phyloP scores from a whole-genome alignment of 805 yeast species.

The Lipomyces orientalis region DNA sequence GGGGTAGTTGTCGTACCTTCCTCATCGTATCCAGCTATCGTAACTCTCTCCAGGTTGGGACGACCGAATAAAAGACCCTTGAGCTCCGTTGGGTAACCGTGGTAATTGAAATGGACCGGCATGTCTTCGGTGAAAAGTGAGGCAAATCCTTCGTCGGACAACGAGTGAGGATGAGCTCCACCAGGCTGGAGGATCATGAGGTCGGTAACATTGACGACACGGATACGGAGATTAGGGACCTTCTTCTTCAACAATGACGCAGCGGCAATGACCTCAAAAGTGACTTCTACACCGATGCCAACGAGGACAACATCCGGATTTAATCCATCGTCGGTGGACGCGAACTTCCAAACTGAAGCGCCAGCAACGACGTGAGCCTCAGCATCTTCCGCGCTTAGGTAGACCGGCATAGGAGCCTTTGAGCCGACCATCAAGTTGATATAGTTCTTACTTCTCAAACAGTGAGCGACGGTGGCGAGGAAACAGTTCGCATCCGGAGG shows the following conservation, averaged over 20 bases:
- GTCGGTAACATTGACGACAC: slow-evolving; percentile 39
- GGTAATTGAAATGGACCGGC: slow-evolving; percentile 38
- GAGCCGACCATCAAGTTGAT: slow-evolving; percentile 38
- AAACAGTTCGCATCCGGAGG: slow-evolving; percentile 40
- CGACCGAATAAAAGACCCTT: slow-evolving; percentile 36
- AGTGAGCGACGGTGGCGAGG: slow-evolving; percentile 33
- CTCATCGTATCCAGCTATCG: slow-evolving; percentile 36
- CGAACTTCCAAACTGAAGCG: slow-evolving; percentile 38
- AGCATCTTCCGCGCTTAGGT: slow-evolving; percentile 36
- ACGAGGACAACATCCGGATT: slow-evolving; percentile 38
- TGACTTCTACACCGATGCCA: slow-evolving; percentile 38
- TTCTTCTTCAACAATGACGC: slow-evolving; percentile 34
- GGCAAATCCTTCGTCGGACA: slow-evolving; percentile 26
- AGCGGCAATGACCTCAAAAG: slow-evolving; percentile 38
- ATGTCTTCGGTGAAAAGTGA: slow-evolving; percentile 35
- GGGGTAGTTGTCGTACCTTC: slow-evolving; percentile 39
- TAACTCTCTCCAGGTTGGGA: slow-evolving; percentile 28
- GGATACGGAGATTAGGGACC: slow-evolving; percentile 33
- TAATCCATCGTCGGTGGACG: slow-evolving; percentile 35
- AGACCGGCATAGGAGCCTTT: slow-evolving; percentile 34
- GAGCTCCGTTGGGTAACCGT: slow-evolving; percentile 37
- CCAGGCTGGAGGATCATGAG: slow-evolving; percentile 34
- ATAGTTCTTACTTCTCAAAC: slow-evolving; percentile 32
- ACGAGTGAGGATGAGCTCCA: slow-evolving; percentile 35
- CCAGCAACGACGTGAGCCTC: slow-evolving; percentile 38